Base-by-base conservation (phyloP, 179 eudicot genomes). In the Vitellaria paradoxa region DNA sequence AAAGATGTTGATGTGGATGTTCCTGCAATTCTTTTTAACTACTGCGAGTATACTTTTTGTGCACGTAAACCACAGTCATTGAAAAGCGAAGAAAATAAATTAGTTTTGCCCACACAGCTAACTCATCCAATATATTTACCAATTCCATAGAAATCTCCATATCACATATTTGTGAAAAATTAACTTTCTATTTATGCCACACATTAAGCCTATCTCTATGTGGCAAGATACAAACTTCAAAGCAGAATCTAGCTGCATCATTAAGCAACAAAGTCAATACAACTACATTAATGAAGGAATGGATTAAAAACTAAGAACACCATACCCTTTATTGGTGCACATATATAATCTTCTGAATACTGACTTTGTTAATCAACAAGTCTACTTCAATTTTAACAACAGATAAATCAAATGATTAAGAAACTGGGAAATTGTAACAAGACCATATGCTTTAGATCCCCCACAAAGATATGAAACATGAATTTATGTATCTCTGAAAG, bases 371-470 rank as follows among this genome's bases (percentile, higher is more conserved):
- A 60, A 60, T 17, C 63, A 60, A 60, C 6, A 60, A 55, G 4
- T 60, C 23, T 23, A 60, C 9, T 60, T 20, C 23, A 60, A 18
- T 60, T 61, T 69, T 74, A 50, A 70, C 76, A 65, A 75, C 76
- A 82, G 69, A 82, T 75, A 78, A 82, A 68, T 78, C 62, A 75
- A 70, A 50, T 47, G 76, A 70, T 60, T 23, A 60, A 60, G 64
- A 18, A 45, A 42, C 60, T 60, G 24, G 62, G n/a, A 57, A 57
- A 56, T 4, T 56, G 61, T 11, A 8, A 14, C 61, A 56, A 8
- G 3, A 56, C 3, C 14, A 56, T 10, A 9, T 56, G 20, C 62
- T 50, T 50, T 8, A 50, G 4, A 50, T 50, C 55, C 55, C 9
- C 12, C 1, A 2, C 11, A 50, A 50, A 50, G 12, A 50, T 50